Base-by-base conservation (phyloP, 2,329 filamentous ascomycete genomes). In the Penicillium freii region DNA sequence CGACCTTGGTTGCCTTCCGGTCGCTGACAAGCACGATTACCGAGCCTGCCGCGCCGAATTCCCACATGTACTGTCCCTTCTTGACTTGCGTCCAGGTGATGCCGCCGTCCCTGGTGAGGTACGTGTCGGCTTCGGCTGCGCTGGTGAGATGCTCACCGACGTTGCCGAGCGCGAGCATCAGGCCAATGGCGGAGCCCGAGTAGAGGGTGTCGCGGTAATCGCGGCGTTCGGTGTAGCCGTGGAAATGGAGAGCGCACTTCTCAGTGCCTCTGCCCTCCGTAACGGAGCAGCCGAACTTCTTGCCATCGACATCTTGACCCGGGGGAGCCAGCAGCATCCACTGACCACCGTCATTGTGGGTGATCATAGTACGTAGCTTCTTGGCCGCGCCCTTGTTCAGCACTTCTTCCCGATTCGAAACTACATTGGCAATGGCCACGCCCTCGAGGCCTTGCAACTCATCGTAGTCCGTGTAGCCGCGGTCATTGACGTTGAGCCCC, bases 371-470 rank as follows among this genome's bases (percentile, higher is more conserved):
- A 73, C 91, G 91, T 49, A 97, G 81, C 71, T 87, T 87, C 81
- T 99, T 99, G 42, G 82, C 79, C 23, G 83, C 81, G 19, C 86
- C 86, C 44, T 82, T 80, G 51, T 83, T 80, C 51, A 84, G 78
- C 13, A 84, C 80, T 33, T 87, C 85, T 34, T 88, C 80, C 27
- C 82, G 77, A 69, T 97, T 97, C 47, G 83, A 81, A 19, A 99
- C 91, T 8, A 90, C 79, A 68, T 99, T 99, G 69, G 92, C 90
- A 62, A 99, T 75, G 17, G 87, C 86, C 50, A 99, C 91, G 43
- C 94, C 94, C 74, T 99, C 93, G 15, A 99, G 81, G 3, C 92
- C 92, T 47, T 90, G 84, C 80, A 97, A 91, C 78, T 96, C 97
- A 73, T 99, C 94, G 74, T 96, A 99, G 71, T 99, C 94, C 44